Evolutionary conservation across 2,329 filamentous ascomycete genomes (phyloP).

Genomic region (Orbilia javanica): DNA sequence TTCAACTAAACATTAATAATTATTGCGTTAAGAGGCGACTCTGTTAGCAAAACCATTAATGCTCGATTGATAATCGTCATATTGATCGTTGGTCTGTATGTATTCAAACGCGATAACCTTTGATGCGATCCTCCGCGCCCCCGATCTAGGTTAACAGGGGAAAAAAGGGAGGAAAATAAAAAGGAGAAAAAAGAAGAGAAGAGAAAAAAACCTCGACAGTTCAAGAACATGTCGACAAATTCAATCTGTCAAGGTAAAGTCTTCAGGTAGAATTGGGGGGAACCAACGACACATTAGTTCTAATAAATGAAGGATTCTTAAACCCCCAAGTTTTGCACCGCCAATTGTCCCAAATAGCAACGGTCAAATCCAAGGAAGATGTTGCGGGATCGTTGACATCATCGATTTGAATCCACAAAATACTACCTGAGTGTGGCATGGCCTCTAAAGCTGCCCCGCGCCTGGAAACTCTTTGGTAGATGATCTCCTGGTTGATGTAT

Average conservation of each 20-base stretch:
- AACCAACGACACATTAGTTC: neutral
- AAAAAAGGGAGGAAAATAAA: too few species aligned
- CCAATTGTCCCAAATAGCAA: slow-evolving; percentile 34
- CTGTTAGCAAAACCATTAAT: neutral
- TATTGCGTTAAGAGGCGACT: neutral
- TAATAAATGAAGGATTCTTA: slow-evolving; percentile 12
- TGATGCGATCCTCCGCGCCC: neutral
- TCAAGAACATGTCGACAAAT: neutral
- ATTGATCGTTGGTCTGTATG: neutral
- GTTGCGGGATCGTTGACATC: slow-evolving; percentile 11
- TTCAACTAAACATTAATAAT: neutral
- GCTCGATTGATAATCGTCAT: neutral
- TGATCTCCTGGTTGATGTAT: neutral
- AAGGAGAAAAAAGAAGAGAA: neutral
- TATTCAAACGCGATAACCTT: neutral
- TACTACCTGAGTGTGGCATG: neutral
- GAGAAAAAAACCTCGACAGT: neutral
- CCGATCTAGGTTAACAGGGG: too few species aligned
- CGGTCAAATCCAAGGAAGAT: slow-evolving; percentile 25
- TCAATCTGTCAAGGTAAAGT: neutral
- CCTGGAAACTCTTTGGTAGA: slow-evolving; percentile 18
- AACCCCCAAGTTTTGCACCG: slow-evolving; percentile 29
- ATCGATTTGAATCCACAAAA: neutral
- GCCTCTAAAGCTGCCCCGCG: neutral
- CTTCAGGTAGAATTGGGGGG: neutral